Evolutionary conservation across 2,329 filamentous ascomycete species (phyloP), one percentile per base, ranked within the genome.

Genomic region (Lasiodiplodia citricola): DNA sequence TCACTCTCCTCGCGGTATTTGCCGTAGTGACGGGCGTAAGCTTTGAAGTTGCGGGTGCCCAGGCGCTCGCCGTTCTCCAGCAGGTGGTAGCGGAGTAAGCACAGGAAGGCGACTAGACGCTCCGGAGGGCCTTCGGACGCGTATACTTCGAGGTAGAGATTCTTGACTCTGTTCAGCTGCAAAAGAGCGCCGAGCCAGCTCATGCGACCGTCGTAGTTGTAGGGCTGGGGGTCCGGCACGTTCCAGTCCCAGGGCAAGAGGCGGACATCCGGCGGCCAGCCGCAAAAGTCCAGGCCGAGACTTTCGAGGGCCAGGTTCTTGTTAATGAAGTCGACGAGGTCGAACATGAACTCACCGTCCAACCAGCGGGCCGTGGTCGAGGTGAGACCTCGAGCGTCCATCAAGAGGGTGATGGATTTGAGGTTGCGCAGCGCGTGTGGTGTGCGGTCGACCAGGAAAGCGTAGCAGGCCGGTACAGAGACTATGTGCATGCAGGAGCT

Each of bases 1-100:
- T 0, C 5, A 1, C 16, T n/a, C 0, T 35, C 8, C 7, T 31
- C 5, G 8, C 5, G 14, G 16, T 18, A 44, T 0, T 1, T 8
- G 41, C 14, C 41, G 1, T 1, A 7, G 41, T 44, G 41, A 2
- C 5, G 41, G 5, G 16, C 6, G 41, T 44, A 44, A 7, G 2
- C 6, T 44, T 44, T 44, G 50, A 66, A 35, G 16, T 54, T 64
- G 14, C 18, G 25, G 2, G 44, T 54, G 18, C 60, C 60, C 1
- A 52, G n/a, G 6, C 3, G 10, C 2, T 37, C 44, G 1, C 41
- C 44, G 21, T 52, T 51, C 18, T 11, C 7, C 10, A 64, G 47
- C 5, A 64, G 18, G 25, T 21, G 44, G 7, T 44, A 41, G 14
- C 60, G 60, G 1, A 64, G 25, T 4, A 52, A 38, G n/a, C 28